phyloP scores from a whole-genome alignment of 2,329 filamentous ascomycete species.

The Chaetoscypha palmicola region DNA sequence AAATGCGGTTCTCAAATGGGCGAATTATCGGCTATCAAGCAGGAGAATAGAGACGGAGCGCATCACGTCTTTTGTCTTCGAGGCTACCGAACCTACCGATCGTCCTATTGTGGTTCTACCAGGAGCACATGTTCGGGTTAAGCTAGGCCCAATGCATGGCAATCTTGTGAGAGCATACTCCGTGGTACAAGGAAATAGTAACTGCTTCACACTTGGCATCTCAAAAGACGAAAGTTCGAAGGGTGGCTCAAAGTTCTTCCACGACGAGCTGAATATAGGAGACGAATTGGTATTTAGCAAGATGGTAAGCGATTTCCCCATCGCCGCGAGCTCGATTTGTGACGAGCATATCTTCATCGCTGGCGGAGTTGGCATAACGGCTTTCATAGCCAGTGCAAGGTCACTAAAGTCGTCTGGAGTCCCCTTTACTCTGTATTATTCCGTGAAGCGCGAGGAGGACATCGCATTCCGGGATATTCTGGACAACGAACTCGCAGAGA shows the following conservation, averaged over 20 bases:
- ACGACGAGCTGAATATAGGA: slow-evolving; percentile 40
- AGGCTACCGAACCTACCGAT: slow-evolving; percentile 35
- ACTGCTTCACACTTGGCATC: slow-evolving; percentile 46
- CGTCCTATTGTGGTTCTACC: slow-evolving; percentile 17
- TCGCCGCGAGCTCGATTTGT: slow-evolving; percentile 34
- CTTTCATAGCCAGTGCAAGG: slow-evolving; percentile 48
- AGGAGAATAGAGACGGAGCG: slow-evolving; percentile 43
- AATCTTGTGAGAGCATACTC: slow-evolving; percentile 53
- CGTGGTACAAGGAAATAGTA: slow-evolving; percentile 32
- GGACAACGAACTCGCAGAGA: slow-evolving; percentile 36
- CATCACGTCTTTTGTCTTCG: slow-evolving; percentile 45
- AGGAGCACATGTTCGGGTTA: slow-evolving; percentile 50
- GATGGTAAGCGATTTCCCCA: slow-evolving; percentile 42
- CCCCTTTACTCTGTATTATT: slow-evolving; percentile 49
- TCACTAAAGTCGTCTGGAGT: slow-evolving; percentile 37
- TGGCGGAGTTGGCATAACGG: slow-evolving; percentile 58
- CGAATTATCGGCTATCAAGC: slow-evolving; percentile 35
- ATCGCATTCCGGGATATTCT: slow-evolving; percentile 44
- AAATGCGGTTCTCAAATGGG: slow-evolving; percentile 22
- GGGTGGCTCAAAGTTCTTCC: slow-evolving; percentile 53
- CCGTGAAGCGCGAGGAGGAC: slow-evolving; percentile 43
- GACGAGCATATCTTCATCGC: slow-evolving; percentile 55
- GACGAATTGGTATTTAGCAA: slow-evolving; percentile 43
- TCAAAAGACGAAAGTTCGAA: slow-evolving; percentile 46
- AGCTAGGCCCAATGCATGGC: slow-evolving; percentile 39